Percentiles rank a stretch among this genome's conserved stretches.
Conservation (phyloP, 176 grass and related monocot species). For the Raddia distichophylla region DNA sequence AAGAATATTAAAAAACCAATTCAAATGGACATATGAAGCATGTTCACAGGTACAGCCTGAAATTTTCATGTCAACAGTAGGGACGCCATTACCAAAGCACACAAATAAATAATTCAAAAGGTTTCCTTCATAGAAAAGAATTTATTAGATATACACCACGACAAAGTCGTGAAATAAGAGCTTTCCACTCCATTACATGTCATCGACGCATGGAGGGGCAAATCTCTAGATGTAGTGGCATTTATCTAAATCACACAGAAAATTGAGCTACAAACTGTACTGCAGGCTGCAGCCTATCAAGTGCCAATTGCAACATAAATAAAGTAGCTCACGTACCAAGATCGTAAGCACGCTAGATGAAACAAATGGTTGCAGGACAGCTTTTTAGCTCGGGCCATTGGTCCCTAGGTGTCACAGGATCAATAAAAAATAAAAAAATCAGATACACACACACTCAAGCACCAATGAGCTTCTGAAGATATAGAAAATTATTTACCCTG, state of each 20-base stretch:
- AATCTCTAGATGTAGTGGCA: too few species aligned
- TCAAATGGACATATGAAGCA: slow-evolving; percentile 25
- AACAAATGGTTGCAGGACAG: slow-evolving; percentile 95
- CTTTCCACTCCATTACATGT: too few species aligned
- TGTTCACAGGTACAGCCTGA: not conserved
- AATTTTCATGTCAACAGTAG: not conserved
- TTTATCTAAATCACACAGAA: not conserved
- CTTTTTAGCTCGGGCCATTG: slow-evolving; percentile 97
- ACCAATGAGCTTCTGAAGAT: slow-evolving; percentile 24
- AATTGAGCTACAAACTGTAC: slow-evolving; percentile 1
- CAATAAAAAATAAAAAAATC: slow-evolving; percentile 24
- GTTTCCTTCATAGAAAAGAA: not conserved
- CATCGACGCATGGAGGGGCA: too few species aligned
- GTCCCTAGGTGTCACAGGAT: slow-evolving; percentile 62
- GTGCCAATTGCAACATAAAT: slow-evolving; percentile 24
- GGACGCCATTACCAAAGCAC: not conserved
- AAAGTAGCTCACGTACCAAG: slow-evolving; percentile 71
- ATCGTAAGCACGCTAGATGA: slow-evolving; percentile 94
- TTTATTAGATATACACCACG: too few species aligned
- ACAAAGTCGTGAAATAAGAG: too few species aligned
- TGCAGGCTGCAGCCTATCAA: slow-evolving; percentile 8
- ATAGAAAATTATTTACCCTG: slow-evolving; percentile 63
- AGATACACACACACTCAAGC: slow-evolving; percentile 44
- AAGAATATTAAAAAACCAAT: slow-evolving; percentile 16
- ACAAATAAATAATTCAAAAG: slow-evolving; percentile 8